Evolutionary conservation across 768 basidiomycete species (phyloP).

Genomic region (Mycena olivaceomarginata): DNA sequence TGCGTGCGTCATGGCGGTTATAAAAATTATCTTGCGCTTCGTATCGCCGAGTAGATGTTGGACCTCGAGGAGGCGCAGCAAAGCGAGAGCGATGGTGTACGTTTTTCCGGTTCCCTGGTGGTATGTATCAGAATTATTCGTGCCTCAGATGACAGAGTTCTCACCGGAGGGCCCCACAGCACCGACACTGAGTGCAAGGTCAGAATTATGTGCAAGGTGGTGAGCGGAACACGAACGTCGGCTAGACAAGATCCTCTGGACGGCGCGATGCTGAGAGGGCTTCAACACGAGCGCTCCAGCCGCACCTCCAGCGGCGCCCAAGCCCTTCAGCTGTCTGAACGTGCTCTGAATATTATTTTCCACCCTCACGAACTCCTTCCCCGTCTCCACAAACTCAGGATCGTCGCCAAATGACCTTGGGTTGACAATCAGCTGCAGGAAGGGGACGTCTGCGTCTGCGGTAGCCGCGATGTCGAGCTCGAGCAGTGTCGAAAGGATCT

Average conservation of each 20-base stretch:
- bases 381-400: conserved; percentile 37
- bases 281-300: conserved; percentile 66
- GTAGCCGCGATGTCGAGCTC: conserved; percentile 65
- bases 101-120: conserved; percentile 71
- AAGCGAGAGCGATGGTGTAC: conserved; percentile 68
- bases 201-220: not conserved
- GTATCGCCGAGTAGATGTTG: conserved; percentile 56
- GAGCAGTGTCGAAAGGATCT: conserved; percentile 65
- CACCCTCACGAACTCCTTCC: conserved; percentile 55
- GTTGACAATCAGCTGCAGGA: conserved; percentile 65
- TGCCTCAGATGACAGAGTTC: conserved; percentile 19
- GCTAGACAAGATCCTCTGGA: conserved; percentile 64
- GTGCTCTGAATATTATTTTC: conserved; percentile 62
- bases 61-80: conserved; percentile 67
- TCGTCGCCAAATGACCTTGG: conserved; percentile 61
- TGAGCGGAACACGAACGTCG: conserved; percentile 44
- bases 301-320: conserved; percentile 52
- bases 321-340: conserved; percentile 60
- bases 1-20: conserved; percentile 73
- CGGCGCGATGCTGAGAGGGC: conserved; percentile 67
- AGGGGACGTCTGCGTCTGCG: conserved; percentile 55
- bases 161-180: conserved; percentile 72
- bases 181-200: conserved; percentile 56
- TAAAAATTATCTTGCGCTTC: conserved; percentile 62
- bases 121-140: not conserved